Evolutionary conservation across 305 asterid genomes (phyloP).

Genomic region (Fraxinus sp.): DNA sequence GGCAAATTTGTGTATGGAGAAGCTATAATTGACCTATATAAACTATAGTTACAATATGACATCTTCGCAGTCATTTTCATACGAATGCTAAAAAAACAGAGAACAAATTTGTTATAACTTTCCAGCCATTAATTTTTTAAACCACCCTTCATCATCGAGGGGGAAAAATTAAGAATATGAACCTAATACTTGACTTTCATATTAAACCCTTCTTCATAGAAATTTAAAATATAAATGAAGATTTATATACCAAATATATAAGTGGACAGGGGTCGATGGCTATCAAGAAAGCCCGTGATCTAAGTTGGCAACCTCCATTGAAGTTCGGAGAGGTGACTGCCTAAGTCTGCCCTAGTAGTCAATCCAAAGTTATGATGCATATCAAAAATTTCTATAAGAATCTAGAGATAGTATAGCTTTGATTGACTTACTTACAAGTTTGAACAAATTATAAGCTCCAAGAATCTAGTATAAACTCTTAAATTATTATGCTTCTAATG

Average conservation of each 20-base stretch:
- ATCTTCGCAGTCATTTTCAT: background rate
- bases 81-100: background rate
- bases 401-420: background rate
- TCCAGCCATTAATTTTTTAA: background rate
- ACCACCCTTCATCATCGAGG: background rate
- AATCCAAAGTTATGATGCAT: background rate
- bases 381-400: background rate
- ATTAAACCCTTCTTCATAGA: background rate
- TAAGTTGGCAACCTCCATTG: background rate
- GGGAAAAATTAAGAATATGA: background rate
- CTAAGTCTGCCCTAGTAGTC: background rate
- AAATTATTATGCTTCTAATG: background rate
- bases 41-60: background rate
- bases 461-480: background rate
- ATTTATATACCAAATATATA: background rate
- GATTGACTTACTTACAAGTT: background rate
- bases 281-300: background rate
- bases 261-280: background rate
- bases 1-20: background rate
- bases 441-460: background rate
- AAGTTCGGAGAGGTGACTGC: background rate
- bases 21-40: background rate
- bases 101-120: background rate
- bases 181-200: background rate
- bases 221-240: background rate